These are phyloP conservation scores for Orbilia quercus DNA, from an alignment of 2,329 filamentous ascomycete genomes.

Conservation along the genomic window DNA sequence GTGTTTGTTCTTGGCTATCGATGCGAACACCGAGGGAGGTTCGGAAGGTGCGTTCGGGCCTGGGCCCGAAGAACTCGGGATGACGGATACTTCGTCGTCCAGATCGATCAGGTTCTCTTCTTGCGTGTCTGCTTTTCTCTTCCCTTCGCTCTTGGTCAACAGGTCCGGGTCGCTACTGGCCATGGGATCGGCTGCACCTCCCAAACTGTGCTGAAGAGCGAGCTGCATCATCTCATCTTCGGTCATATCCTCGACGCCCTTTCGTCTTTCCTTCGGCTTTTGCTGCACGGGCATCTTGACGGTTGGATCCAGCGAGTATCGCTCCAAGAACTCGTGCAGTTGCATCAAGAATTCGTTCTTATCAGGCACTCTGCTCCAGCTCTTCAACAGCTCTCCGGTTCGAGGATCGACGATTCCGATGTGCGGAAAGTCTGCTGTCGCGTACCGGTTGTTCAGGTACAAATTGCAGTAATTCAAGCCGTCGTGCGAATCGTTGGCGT, in stretches of 20 bases:
- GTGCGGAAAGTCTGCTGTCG: conserved; percentile 89
- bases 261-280: conserved; percentile 76
- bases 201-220: conserved; percentile 84
- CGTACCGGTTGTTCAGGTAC: conserved; percentile 67
- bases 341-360: conserved; percentile 86
- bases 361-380: conserved; percentile 88
- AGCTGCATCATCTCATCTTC: conserved; percentile 98
- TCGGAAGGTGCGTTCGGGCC: conserved; percentile 58
- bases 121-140: conserved; percentile 69
- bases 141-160: conserved; percentile 75
- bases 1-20: conserved; percentile 76
- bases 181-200: conserved; percentile 64
- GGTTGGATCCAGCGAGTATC: conserved; percentile 87
- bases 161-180: conserved; percentile 81
- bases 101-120: conserved; percentile 64
- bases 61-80: conserved; percentile 55
- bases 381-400: conserved; percentile 96
- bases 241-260: conserved; percentile 87
- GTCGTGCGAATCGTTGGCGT: conserved; percentile 82
- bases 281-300: conserved; percentile 85
- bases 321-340: conserved; percentile 93
- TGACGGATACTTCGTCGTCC: conserved; percentile 58
- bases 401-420: conserved; percentile 95
- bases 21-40: conserved; percentile 70
- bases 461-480: conserved; percentile 87